phyloP scores from a whole-genome alignment of 345 rosid species.

The Moricandia arvensis region DNA sequence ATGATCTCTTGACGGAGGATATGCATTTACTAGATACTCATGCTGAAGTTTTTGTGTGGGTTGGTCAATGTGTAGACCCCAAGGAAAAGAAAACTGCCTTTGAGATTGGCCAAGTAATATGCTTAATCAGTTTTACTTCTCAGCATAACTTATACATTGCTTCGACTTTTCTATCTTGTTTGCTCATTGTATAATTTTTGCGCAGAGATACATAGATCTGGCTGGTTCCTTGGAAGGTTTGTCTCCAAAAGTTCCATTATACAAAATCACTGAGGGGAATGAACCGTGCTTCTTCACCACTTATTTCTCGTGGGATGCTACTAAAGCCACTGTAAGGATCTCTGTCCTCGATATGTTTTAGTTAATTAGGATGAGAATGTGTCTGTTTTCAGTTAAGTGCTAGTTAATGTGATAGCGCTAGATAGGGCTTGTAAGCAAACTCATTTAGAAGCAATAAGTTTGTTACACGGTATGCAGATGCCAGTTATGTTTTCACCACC shows the following conservation, averaged over 20 bases:
- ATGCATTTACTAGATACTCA: constrained; percentile 86
- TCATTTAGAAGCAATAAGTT: background rate
- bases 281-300: constrained; percentile 93
- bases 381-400: constrained; percentile 2
- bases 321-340: constrained; percentile 71
- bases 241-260: constrained; percentile 78
- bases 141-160: background rate
- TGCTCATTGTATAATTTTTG: constrained; percentile 30
- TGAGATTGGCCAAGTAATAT: constrained; percentile 83
- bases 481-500: background rate
- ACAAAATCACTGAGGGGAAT: constrained; percentile 90
- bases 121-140: constrained; percentile 20
- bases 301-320: constrained; percentile 84
- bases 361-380: background rate
- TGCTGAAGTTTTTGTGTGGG: constrained; percentile 97
- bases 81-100: constrained; percentile 89
- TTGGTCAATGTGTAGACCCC: constrained; percentile 80
- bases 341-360: constrained; percentile 3
- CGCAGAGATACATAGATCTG: constrained; percentile 78
- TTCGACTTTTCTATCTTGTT: constrained; percentile 19
- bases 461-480: background rate
- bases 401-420: constrained; percentile 9
- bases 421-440: background rate
- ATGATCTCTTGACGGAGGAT: constrained; percentile 94
- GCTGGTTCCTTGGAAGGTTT: constrained; percentile 84